Evolutionary conservation across 2,329 filamentous ascomycete species (phyloP).

Genomic region (Paraconiothyrium sp.): DNA sequence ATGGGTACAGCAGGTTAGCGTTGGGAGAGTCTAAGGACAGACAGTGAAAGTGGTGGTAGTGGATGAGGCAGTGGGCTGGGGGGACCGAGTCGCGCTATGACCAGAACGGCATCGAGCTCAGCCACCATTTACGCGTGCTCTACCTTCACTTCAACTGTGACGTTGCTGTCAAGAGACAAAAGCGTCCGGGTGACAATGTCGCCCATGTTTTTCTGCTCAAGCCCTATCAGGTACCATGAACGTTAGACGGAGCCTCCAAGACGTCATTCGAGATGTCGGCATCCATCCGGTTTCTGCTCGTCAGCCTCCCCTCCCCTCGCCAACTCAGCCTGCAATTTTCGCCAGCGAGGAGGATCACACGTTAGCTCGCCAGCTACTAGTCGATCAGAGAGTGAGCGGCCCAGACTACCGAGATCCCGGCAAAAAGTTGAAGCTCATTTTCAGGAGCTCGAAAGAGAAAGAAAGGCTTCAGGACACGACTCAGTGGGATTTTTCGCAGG

Average conservation of each 20-base stretch:
- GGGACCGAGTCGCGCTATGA: background rate
- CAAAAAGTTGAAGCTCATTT: slow-evolving; percentile 46
- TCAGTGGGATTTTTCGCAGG: slow-evolving; percentile 44
- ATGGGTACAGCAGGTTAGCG: background rate
- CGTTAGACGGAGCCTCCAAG: slow-evolving; percentile 36
- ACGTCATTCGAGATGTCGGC: slow-evolving; percentile 42
- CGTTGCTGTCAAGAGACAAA: background rate
- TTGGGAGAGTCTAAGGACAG: background rate
- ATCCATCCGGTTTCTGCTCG: slow-evolving; percentile 36
- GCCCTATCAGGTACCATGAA: slow-evolving; percentile 33
- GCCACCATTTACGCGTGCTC: slow-evolving; percentile 12
- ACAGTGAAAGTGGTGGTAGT: background rate
- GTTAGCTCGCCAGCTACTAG: slow-evolving; percentile 41
- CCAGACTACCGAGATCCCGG: slow-evolving; percentile 41
- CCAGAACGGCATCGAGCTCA: background rate
- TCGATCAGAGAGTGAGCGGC: slow-evolving; percentile 41
- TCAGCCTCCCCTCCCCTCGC: slow-evolving; percentile 45
- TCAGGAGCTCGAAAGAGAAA: slow-evolving; percentile 48
- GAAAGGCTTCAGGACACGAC: slow-evolving; percentile 40
- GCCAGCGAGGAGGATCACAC: slow-evolving; percentile 45
- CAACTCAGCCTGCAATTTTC: slow-evolving; percentile 38
- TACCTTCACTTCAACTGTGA: background rate
- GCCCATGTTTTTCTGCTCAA: background rate
- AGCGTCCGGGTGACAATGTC: slow-evolving; percentile 5
- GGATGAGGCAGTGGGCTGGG: background rate